Percentiles rank a stretch among this genome's conserved stretches.
These are phyloP conservation scores for Trichoderma koningiopsis DNA, from an alignment of 2,329 filamentous ascomycete species.

Conservation along the genomic window DNA sequence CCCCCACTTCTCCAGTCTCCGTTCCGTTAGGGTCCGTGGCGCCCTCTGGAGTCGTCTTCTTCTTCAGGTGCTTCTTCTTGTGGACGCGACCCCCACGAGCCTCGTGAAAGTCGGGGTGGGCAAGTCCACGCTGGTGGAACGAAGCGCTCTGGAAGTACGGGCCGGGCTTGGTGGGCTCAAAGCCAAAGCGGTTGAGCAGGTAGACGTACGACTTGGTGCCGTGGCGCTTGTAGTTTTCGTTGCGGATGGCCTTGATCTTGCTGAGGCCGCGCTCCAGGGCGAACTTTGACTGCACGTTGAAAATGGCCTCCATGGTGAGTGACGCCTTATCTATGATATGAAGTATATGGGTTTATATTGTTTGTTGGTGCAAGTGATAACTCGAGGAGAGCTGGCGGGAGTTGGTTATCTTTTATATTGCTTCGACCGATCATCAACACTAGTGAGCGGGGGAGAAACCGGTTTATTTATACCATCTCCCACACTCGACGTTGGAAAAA, in stretches of 20 bases:
- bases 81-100: not conserved
- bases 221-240: slow-evolving; percentile 22
- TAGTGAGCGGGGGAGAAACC: not conserved
- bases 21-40: not conserved
- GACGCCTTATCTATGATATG: not conserved
- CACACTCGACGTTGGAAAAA: not conserved
- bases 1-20: slow-evolving; percentile 5
- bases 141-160: slow-evolving; percentile 4
- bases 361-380: not conserved
- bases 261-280: slow-evolving; percentile 12
- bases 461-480: not conserved
- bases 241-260: slow-evolving; percentile 13
- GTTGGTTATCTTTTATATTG: not conserved
- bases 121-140: slow-evolving; percentile 12
- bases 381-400: not conserved
- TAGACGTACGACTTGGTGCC: slow-evolving; percentile 22
- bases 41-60: not conserved
- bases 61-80: not conserved
- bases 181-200: slow-evolving; percentile 19
- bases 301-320: slow-evolving; percentile 3
- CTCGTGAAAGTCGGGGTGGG: slow-evolving; percentile 4
- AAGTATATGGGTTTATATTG: not conserved
- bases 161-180: slow-evolving; percentile 20
- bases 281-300: slow-evolving; percentile 16
- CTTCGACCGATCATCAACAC: not conserved